These are phyloP conservation scores for Aspergillus incahuasiensis DNA, from an alignment of 495 filamentous ascomycete genomes.

Conservation along the genomic window DNA sequence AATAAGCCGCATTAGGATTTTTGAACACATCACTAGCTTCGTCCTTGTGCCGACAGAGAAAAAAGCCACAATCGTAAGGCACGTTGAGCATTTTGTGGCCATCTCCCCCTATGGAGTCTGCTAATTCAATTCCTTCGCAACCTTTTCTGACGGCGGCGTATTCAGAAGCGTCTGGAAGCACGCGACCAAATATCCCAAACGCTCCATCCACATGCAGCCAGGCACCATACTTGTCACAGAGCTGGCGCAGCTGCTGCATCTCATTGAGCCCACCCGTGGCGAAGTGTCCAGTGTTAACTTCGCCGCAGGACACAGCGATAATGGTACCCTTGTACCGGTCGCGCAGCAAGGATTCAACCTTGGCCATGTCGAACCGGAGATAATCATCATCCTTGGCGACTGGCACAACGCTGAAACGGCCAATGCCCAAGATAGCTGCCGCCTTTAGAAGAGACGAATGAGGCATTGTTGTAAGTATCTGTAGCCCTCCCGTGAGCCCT, in stretches of 20 bases:
- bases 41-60: conserved; percentile 61
- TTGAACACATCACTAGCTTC: conserved; percentile 62
- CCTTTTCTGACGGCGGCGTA: conserved; percentile 52
- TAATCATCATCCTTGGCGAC: conserved; percentile 50
- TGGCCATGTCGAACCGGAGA: conserved; percentile 63
- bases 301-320: conserved; percentile 73
- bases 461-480: conserved; percentile 72
- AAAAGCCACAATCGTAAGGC: conserved; percentile 92
- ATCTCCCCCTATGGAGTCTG: conserved; percentile 82
- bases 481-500: conserved; percentile 60
- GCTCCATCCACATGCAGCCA: conserved; percentile 94
- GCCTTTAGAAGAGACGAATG: conserved; percentile 84
- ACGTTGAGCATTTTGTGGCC: conserved; percentile 93
- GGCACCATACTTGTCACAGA: conserved; percentile 70
- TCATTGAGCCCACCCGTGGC: conserved; percentile 56
- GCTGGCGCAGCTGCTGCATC: conserved; percentile 56
- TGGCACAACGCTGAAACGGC: conserved; percentile 60
- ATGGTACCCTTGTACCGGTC: conserved; percentile 57
- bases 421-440: conserved; percentile 74
- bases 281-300: conserved; percentile 89
- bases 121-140: conserved; percentile 68
- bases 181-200: conserved; percentile 78
- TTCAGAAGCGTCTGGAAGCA: conserved; percentile 54
- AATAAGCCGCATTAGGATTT: conserved; percentile 84
- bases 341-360: conserved; percentile 51